These are phyloP conservation scores for Toxoplasma gondii DNA, from an alignment of 169 alveolate genomes.

Conservation along the genomic window DNA sequence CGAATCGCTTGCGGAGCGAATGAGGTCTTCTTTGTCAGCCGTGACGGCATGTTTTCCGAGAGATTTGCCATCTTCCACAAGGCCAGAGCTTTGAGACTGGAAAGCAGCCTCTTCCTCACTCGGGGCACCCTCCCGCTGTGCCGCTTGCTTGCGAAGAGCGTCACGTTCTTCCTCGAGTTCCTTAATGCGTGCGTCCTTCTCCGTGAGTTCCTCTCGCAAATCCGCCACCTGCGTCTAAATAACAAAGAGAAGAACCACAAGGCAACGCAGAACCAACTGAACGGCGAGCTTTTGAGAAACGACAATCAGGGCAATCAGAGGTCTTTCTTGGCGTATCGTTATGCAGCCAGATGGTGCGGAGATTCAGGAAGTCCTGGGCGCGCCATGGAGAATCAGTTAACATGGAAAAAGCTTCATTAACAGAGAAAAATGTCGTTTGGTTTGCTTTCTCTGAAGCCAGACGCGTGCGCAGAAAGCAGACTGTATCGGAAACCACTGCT, in stretches of 20 bases:
- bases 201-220: slow-evolving; percentile 34
- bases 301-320: neutral
- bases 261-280: neutral
- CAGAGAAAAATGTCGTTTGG: no score
- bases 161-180: slow-evolving; percentile 42
- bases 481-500: no score
- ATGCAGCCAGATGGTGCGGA: no score
- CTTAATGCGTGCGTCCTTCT: slow-evolving; percentile 48
- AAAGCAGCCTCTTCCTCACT: no score
- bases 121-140: neutral
- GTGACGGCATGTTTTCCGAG: neutral
- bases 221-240: neutral
- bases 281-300: neutral
- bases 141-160: slow-evolving; percentile 31
- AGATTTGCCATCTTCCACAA: neutral
- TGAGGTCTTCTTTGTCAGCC: neutral
- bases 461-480: no score
- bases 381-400: no score
- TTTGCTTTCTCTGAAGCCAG: no score
- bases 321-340: no score
- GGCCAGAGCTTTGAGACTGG: neutral
- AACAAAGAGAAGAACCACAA: neutral
- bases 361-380: no score
- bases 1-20: slow-evolving; percentile 43
- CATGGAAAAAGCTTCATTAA: no score